Conservation (phyloP, 257 asterid species). For the Solanum peruvianum region DNA sequence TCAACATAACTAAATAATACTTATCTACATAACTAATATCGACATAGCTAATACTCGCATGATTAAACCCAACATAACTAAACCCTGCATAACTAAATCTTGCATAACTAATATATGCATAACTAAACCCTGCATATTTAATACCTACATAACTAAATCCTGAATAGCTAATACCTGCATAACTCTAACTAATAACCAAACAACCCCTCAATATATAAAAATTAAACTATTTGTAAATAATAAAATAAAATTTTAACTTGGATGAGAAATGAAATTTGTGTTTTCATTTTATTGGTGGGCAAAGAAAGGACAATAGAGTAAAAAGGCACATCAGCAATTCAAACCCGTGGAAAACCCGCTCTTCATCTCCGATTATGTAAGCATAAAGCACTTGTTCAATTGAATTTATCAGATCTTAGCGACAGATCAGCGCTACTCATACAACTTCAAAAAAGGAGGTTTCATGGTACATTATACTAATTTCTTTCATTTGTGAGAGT, state of each 20-base stretch:
- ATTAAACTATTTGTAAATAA: neutral
- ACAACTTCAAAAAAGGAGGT: neutral
- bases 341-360: neutral
- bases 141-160: too few relatives aligned
- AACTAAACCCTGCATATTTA: too few relatives aligned
- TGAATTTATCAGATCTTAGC: neutral
- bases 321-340: neutral
- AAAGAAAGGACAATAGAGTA: neutral
- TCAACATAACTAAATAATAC: too few relatives aligned
- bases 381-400: neutral
- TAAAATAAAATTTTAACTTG: neutral
- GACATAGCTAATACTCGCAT: too few relatives aligned
- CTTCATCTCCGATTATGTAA: neutral
- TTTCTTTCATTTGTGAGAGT: neutral
- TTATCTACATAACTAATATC: too few relatives aligned
- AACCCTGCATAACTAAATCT: too few relatives aligned
- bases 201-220: too few relatives aligned
- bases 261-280: neutral
- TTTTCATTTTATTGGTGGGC: neutral
- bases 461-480: neutral
- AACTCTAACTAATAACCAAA: too few relatives aligned
- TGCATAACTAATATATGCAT: too few relatives aligned
- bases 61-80: too few relatives aligned
- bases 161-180: too few relatives aligned
- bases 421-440: neutral